Evolutionary conservation across 306 rosid species (phyloP), one percentile per base, ranked within the genome.

Genomic region (Lotus japonicus): DNA sequence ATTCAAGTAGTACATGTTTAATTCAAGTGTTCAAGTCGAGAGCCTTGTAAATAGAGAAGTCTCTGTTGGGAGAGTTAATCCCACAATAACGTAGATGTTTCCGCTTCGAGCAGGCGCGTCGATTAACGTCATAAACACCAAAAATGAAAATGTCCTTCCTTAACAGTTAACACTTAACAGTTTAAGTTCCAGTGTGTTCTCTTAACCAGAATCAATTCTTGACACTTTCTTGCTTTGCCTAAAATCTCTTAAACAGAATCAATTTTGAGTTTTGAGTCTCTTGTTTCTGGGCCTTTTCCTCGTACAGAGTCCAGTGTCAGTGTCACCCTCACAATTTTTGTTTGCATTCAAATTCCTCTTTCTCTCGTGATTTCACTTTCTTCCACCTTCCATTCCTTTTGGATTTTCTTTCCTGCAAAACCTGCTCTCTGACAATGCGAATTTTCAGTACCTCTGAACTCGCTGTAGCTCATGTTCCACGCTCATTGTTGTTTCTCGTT

Each of bases 171-270:
- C n/a, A n/a, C 26, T 21, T 26, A 26, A 33, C 3, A 58, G 10
- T 18, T 17, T 51, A 11, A n/a, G 38, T n/a, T 58, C 35, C 18
- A 43, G 42, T 52, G 11, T 12, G 11, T 11, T 80, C 26, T 14
- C 55, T 17, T 41, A 17, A 57, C 74, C 64, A 74, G 70, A 52
- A 51, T 53, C 19, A 73, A 59, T 26, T 70, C 39, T 73, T 60
- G 72, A 65, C 68, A 52, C 67, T 77, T 26, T 17, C 55, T 74
- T 70, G 36, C 60, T 69, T 0, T 31, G 11, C 63, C 75, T 72
- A 80, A 86, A 82, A 80, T 86, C 83, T 80, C 92, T 88, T 88
- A 75, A n/a, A n/a, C n/a, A n/a, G 76, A 86, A 81, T 86, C 84
- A 46, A 91, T 79, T 66, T 83, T 54, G 35, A 67, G 92, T 73